Conservation (phyloP, 2,329 filamentous ascomycete genomes). For the Monosporascus sp. region DNA sequence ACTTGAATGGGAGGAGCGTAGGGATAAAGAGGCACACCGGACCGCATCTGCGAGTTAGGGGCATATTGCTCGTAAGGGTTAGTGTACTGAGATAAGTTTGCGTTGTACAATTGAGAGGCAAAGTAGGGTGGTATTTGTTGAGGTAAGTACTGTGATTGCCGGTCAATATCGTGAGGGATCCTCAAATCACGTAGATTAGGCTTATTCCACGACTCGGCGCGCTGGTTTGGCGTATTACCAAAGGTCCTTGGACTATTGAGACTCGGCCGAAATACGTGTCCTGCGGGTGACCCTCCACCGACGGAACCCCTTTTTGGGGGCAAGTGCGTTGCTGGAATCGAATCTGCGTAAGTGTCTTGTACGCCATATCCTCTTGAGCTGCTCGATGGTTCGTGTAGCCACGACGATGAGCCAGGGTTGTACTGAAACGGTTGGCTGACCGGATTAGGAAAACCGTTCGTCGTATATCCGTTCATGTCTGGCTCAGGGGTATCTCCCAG, state of each 20-base stretch:
- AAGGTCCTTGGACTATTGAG: conserved; percentile 27
- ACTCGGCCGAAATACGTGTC: conserved; percentile 24
- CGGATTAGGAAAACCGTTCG: conserved; percentile 17
- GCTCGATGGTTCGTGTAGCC: conserved; percentile 31
- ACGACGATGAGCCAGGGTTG: conserved; percentile 43
- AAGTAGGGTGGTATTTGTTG: conserved; percentile 28
- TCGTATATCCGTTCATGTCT: conserved; percentile 7
- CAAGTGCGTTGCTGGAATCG: conserved; percentile 15
- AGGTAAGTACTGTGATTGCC: conserved; percentile 28
- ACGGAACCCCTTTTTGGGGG: conserved; percentile 32
- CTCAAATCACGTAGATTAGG: conserved; percentile 32
- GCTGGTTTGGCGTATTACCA: conserved; percentile 23
- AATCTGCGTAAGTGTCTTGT: conserved; percentile 29
- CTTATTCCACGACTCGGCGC: conserved; percentile 33
- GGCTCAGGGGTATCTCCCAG: conserved; percentile 28
- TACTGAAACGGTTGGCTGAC: conserved; percentile 37
- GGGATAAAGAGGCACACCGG: conserved; percentile 26
- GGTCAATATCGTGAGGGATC: conserved; percentile 32
- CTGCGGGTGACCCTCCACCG: conserved; percentile 34
- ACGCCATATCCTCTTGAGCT: conserved; percentile 14
- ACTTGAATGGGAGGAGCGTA: conserved; percentile 27
- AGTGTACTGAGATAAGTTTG: conserved; percentile 32
- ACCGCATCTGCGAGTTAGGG: conserved; percentile 30
- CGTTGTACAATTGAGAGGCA: conserved; percentile 28
- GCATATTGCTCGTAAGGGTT: conserved; percentile 32